Evolutionary conservation across 2,329 filamentous ascomycete species (phyloP).

Genomic region (Alternaria sp.): DNA sequence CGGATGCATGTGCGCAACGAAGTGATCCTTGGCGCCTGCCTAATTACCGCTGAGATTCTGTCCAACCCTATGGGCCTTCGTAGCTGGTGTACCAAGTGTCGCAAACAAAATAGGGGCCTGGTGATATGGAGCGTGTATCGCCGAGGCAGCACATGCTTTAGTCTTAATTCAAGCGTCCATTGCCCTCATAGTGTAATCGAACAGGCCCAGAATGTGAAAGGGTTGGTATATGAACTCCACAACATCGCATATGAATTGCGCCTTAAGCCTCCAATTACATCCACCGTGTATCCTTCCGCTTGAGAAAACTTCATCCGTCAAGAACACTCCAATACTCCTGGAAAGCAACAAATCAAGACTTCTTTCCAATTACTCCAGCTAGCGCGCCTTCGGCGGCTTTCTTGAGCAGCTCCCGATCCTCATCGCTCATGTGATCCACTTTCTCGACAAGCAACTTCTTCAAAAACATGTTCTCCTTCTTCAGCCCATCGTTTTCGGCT

Average conservation of each 20-base stretch:
- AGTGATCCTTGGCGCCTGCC: background rate
- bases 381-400: slow-evolving; percentile 32
- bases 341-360: background rate
- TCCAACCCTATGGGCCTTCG: background rate
- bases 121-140: background rate
- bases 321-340: background rate
- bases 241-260: background rate
- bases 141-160: background rate
- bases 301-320: background rate
- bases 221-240: background rate
- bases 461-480: slow-evolving; percentile 52
- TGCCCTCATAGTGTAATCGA: background rate
- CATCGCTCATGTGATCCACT: slow-evolving; percentile 49
- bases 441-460: slow-evolving; percentile 47
- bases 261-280: background rate
- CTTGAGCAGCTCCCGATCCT: slow-evolving; percentile 37
- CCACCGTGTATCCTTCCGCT: background rate
- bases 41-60: background rate
- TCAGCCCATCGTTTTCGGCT: slow-evolving; percentile 48
- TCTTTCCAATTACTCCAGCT: slow-evolving; percentile 4
- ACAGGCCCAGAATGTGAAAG: background rate
- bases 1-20: background rate
- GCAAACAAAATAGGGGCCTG: too few species aligned
- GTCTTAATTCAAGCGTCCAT: background rate
- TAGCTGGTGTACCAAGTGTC: background rate